Conservation (phyloP, 1,139 yeast genomes). For the Hyphopichia wangnamkhiaoensis region DNA sequence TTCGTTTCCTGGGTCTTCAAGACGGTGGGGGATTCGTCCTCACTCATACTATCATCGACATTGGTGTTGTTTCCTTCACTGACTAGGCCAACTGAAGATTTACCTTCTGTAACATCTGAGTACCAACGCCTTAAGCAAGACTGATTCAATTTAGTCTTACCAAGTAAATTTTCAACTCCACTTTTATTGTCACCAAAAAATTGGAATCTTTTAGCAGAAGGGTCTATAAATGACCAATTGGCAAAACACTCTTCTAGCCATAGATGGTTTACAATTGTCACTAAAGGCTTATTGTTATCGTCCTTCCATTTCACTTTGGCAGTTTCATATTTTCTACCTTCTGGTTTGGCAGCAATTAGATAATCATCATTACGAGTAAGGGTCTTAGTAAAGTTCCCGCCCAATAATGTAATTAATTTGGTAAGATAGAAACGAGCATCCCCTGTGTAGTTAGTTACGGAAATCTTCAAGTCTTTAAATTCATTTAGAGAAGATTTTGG, state of each 20-base stretch:
- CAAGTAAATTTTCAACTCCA: constrained; percentile 48
- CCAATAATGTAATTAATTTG: constrained; percentile 63
- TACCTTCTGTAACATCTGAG: constrained; percentile 11
- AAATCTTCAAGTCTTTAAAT: constrained; percentile 53
- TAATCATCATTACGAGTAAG: constrained; percentile 70
- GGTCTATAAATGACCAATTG: constrained; percentile 56
- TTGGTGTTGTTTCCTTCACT: constrained; percentile 30
- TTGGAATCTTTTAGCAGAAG: constrained; percentile 43
- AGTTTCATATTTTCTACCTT: constrained; percentile 75
- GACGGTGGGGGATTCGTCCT: constrained; percentile 2
- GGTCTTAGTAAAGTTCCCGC: constrained; percentile 76
- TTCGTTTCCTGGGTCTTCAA: no score
- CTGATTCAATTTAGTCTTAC: constrained; percentile 48
- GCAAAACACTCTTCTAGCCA: constrained; percentile 89
- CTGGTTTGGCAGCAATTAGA: constrained; percentile 65
- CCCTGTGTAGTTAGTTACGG: constrained; percentile 82
- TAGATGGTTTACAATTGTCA: constrained; percentile 67
- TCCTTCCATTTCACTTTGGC: constrained; percentile 61
- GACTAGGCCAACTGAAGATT: constrained; percentile 8
- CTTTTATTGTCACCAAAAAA: constrained; percentile 43
- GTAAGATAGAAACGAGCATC: constrained; percentile 76
- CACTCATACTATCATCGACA: constrained; percentile 3
- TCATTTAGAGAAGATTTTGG: constrained; percentile 54
- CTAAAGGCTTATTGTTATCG: constrained; percentile 30
- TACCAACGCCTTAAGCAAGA: constrained; percentile 44